phyloP scores from a whole-genome alignment of 345 rosid species.

The Populus nigra region DNA sequence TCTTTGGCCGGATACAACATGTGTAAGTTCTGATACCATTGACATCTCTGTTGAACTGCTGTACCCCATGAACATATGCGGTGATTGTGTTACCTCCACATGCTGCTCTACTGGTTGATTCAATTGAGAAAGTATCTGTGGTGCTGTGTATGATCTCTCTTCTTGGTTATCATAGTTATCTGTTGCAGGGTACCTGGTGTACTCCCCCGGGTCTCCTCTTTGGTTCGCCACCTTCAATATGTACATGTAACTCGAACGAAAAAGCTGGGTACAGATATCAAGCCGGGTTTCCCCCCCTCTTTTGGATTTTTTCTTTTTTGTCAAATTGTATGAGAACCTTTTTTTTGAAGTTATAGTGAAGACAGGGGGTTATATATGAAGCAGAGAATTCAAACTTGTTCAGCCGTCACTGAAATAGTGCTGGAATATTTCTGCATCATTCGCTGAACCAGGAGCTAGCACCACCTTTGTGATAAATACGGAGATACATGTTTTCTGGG shows the following conservation, averaged over 20 bases:
- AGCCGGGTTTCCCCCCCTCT: background rate
- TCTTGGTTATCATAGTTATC: constrained; percentile 9
- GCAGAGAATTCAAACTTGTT: constrained; percentile 13
- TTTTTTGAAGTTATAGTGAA: background rate
- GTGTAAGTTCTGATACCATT: constrained; percentile 70
- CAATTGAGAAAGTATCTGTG: constrained; percentile 3
- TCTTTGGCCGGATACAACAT: constrained; percentile 51
- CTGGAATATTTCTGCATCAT: background rate
- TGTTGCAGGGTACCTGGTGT: background rate
- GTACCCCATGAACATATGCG: constrained; percentile 36
- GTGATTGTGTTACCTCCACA: background rate
- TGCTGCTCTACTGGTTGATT: background rate
- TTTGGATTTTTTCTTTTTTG: background rate
- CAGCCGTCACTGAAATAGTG: constrained; percentile 27
- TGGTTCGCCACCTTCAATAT: constrained; percentile 41
- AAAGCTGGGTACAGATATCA: background rate
- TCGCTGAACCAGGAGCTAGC: background rate
- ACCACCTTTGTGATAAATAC: background rate
- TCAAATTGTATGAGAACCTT: background rate
- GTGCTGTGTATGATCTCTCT: background rate
- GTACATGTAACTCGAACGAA: constrained; percentile 23
- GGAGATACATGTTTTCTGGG: no score
- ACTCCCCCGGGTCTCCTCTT: constrained; percentile 18
- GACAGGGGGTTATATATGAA: background rate
- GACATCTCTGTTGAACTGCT: constrained; percentile 51